Evolutionary conservation across 2,329 filamentous ascomycete species (phyloP).

Genomic region (Pleomassaria siparia): DNA sequence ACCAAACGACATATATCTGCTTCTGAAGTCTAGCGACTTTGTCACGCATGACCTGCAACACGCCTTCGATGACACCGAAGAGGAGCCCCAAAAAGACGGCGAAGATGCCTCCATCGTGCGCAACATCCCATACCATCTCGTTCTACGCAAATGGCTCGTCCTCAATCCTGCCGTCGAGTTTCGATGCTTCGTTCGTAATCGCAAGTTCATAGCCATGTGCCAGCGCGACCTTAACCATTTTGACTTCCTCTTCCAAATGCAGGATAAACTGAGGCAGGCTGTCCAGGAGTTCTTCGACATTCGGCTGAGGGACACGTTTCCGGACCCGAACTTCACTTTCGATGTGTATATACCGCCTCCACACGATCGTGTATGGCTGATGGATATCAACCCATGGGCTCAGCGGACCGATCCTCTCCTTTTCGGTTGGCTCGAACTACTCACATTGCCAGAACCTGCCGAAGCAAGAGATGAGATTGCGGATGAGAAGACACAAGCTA

Average conservation of each 20-base stretch:
- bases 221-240: slow-evolving; percentile 92
- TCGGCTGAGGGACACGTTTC: slow-evolving; percentile 74
- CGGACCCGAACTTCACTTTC: slow-evolving; percentile 81
- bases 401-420: slow-evolving; percentile 82
- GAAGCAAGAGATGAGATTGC: background rate
- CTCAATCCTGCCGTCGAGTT: slow-evolving; percentile 93
- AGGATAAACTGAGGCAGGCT: slow-evolving; percentile 64
- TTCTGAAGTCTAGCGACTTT: slow-evolving; percentile 93
- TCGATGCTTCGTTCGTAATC: slow-evolving; percentile 86
- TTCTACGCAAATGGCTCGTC: slow-evolving; percentile 84
- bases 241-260: slow-evolving; percentile 73
- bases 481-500: slow-evolving; percentile 35
- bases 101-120: background rate
- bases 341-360: slow-evolving; percentile 86
- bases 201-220: slow-evolving; percentile 77
- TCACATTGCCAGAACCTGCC: slow-evolving; percentile 66
- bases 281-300: slow-evolving; percentile 77
- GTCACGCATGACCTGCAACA: slow-evolving; percentile 92
- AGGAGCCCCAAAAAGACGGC: no score
- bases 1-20: slow-evolving; percentile 88
- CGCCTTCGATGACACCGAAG: slow-evolving; percentile 76
- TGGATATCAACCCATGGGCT: slow-evolving; percentile 97
- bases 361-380: slow-evolving; percentile 75
- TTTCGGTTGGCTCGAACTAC: slow-evolving; percentile 86
- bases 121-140: slow-evolving; percentile 71